Percentiles rank a stretch among this genome's conserved stretches.
Evolutionary conservation across 371 early-diverging fungal genomes (phyloP).

Genomic region (Rhizopus sp.): DNA sequence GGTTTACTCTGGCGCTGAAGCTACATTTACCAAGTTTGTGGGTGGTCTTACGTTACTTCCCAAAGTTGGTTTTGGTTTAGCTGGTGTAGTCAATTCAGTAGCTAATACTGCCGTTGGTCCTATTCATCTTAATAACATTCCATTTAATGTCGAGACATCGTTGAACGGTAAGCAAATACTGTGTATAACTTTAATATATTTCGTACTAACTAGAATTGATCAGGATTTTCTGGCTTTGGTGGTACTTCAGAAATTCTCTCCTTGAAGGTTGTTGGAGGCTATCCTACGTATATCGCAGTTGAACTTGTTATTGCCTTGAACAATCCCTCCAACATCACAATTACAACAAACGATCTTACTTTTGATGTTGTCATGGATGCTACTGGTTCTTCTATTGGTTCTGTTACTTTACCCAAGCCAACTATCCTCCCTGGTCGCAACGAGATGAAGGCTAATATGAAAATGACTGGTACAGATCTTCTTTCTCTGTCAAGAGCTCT

Average conservation of each 20-base stretch:
- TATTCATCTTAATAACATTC: constrained; percentile 43
- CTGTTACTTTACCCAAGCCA: constrained; percentile 26
- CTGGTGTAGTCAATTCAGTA: constrained; percentile 49
- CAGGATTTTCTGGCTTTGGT: constrained; percentile 38
- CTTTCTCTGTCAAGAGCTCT: constrained; percentile 25
- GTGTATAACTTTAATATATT: neutral
- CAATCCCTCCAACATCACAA: constrained; percentile 56
- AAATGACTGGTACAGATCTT: constrained; percentile 27
- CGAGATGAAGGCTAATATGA: constrained; percentile 26
- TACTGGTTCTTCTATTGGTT: constrained; percentile 18
- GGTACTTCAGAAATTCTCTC: constrained; percentile 43
- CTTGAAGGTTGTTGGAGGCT: constrained; percentile 49
- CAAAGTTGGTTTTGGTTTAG: constrained; percentile 41
- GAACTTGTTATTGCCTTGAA: constrained; percentile 42
- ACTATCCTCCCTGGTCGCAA: constrained; percentile 35
- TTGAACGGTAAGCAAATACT: constrained; percentile 44
- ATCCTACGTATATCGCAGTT: constrained; percentile 40
- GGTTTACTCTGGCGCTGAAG: constrained; percentile 30
- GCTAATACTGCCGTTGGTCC: constrained; percentile 52
- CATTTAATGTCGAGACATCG: constrained; percentile 45
- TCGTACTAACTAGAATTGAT: neutral
- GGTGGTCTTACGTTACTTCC: constrained; percentile 36
- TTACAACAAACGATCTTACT: constrained; percentile 42
- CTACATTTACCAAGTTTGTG: constrained; percentile 45
- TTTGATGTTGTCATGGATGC: constrained; percentile 32